Conservation (phyloP, 1,284 basidiomycete genomes). For the Bothia castanella region DNA sequence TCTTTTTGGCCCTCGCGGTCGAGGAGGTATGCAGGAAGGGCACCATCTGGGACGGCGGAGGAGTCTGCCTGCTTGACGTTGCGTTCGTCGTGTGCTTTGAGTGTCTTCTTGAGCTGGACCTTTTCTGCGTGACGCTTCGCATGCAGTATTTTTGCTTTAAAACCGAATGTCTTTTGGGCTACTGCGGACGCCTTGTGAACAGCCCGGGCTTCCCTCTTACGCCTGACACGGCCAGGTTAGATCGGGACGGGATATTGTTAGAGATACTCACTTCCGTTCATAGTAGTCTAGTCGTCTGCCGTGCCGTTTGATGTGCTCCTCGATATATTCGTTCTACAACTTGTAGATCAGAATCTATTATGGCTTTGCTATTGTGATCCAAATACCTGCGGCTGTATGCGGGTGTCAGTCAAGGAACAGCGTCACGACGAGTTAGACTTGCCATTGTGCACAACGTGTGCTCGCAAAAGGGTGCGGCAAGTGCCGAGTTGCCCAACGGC, state of each 20-base stretch:
- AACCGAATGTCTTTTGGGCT: conserved; percentile 93
- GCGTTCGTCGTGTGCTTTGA: conserved; percentile 98
- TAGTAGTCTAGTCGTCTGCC: conserved; percentile 82
- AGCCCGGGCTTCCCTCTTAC: conserved; percentile 89
- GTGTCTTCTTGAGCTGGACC: conserved; percentile 97
- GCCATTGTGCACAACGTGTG: conserved; percentile 50
- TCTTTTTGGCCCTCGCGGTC: conserved; percentile 98
- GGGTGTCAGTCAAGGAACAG: conserved; percentile 20
- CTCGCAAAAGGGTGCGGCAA: conserved; percentile 26
- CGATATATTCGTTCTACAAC: conserved; percentile 82
- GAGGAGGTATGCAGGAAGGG: conserved; percentile 91
- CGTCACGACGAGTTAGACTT: conserved; percentile 28
- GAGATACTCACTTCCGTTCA: conserved; percentile 67
- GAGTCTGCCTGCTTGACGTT: conserved; percentile 94
- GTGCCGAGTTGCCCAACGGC: conserved; percentile 21
- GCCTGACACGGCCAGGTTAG: conserved; percentile 47
- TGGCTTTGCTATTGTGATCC: neutral
- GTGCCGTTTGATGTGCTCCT: conserved; percentile 86
- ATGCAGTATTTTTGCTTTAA: conserved; percentile 97
- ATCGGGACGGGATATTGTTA: neutral
- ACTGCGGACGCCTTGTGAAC: conserved; percentile 85
- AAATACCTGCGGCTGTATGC: conserved; percentile 64
- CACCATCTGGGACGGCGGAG: conserved; percentile 79
- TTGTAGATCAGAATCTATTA: conserved; percentile 13
- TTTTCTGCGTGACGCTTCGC: conserved; percentile 96